phyloP scores from a whole-genome alignment of 2,329 filamentous ascomycete species.

The Penicillium sp. region DNA sequence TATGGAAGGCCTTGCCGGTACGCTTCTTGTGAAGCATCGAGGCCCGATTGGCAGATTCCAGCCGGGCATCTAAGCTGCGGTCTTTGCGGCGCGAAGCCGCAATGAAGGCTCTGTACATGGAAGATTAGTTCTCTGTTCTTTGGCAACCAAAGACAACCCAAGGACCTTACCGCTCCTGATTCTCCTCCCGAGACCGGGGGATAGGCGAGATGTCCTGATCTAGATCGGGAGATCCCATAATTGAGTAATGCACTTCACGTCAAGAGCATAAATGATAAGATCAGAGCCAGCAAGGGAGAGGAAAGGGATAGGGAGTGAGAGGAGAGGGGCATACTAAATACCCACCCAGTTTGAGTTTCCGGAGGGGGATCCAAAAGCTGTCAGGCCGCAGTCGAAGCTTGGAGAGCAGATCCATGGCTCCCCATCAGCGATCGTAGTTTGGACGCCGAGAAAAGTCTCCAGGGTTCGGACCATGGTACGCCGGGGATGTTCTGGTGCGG shows the following conservation, averaged over 20 bases:
- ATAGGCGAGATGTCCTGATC: conserved; percentile 33
- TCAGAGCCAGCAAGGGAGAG: not conserved
- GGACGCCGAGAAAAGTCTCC: conserved; percentile 19
- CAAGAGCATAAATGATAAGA: not conserved
- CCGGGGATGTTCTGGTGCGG: not conserved
- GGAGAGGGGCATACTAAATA: not conserved
- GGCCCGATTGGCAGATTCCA: conserved; percentile 81
- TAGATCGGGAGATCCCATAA: conserved; percentile 27
- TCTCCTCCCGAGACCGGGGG: conserved; percentile 43
- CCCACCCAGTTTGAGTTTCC: conserved; percentile 3
- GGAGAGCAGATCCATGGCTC: conserved; percentile 19
- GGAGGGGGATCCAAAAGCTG: conserved; percentile 8
- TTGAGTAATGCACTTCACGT: not conserved
- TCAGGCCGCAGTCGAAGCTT: conserved; percentile 15
- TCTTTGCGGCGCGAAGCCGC: conserved; percentile 85
- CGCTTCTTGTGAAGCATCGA: conserved; percentile 89
- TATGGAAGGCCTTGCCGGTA: conserved; percentile 76
- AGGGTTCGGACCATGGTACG: conserved; percentile 12
- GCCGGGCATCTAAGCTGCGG: conserved; percentile 78
- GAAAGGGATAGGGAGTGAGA: too few species aligned
- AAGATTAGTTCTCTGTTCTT: conserved; percentile 5
- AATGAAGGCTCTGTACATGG: conserved; percentile 73
- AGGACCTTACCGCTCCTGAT: conserved; percentile 44
- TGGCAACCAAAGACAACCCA: not conserved
- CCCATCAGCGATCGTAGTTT: conserved; percentile 20